These are phyloP conservation scores for Neonectria sp. DNA, from an alignment of 2,329 filamentous ascomycete species.

Conservation along the genomic window DNA sequence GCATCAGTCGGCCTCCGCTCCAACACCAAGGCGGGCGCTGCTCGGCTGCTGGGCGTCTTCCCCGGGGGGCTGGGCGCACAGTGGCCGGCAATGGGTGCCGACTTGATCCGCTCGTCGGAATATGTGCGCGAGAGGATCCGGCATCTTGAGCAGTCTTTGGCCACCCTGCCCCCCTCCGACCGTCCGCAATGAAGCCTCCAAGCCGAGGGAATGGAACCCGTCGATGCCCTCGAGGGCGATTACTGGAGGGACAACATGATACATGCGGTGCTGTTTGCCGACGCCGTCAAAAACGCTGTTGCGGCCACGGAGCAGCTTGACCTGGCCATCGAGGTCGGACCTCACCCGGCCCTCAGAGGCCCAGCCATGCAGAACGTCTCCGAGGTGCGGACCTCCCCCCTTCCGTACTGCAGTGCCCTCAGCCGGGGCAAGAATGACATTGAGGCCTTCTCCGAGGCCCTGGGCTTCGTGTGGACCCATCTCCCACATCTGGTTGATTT, in stretches of 20 bases:
- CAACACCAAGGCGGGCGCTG: too few relatives aligned
- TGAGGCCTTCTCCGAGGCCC: background rate
- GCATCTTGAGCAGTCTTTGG: too few relatives aligned
- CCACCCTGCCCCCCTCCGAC: too few relatives aligned
- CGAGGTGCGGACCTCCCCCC: background rate
- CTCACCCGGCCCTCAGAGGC: constrained; percentile 1
- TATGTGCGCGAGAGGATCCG: too few relatives aligned
- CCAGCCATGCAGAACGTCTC: background rate
- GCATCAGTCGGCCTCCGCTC: too few relatives aligned
- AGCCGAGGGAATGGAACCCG: too few relatives aligned
- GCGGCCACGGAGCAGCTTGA: background rate
- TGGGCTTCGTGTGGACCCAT: constrained; percentile 7
- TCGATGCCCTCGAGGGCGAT: too few relatives aligned
- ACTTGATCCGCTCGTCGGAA: too few relatives aligned
- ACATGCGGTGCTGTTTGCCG: background rate
- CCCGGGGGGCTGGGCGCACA: too few relatives aligned
- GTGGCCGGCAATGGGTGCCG: too few relatives aligned
- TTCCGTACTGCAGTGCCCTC: background rate
- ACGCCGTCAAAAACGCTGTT: background rate
- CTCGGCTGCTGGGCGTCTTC: too few relatives aligned
- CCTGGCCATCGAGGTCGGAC: background rate
- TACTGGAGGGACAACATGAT: constrained; percentile 5
- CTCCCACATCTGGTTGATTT: background rate
- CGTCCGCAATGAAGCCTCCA: too few relatives aligned
- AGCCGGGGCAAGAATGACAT: background rate